Percentiles rank a stretch among this genome's conserved stretches.
Conservation (phyloP, 495 filamentous ascomycete genomes). For the Parathielavia appendiculata region DNA sequence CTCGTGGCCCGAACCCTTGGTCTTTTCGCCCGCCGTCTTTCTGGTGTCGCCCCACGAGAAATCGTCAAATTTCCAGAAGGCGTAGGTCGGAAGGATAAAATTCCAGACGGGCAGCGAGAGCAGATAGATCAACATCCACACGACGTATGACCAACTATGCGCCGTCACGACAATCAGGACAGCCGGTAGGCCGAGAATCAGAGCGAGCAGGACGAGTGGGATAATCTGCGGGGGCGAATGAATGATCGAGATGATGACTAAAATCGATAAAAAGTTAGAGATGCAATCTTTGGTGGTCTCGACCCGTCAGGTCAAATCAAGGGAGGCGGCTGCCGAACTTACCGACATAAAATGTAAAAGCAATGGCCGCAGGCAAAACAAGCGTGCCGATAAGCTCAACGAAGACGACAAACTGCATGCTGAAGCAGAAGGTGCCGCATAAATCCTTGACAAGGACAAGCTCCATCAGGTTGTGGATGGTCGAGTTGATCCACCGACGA, state of each 20-base stretch:
- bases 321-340: conserved; percentile 35
- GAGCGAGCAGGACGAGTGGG: conserved; percentile 79
- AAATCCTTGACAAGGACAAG: conserved; percentile 92
- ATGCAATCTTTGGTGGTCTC: not conserved
- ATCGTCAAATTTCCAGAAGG: conserved; percentile 99
- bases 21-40: conserved; percentile 88
- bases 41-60: conserved; percentile 99
- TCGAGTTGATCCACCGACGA: conserved; percentile 98
- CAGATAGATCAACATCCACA: conserved; percentile 97
- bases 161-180: conserved; percentile 92
- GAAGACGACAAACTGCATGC: conserved; percentile 98
- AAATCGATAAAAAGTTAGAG: conserved; percentile 18
- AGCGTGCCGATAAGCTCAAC: conserved; percentile 93
- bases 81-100: conserved; percentile 87
- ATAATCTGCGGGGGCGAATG: conserved; percentile 81
- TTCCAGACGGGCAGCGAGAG: conserved; percentile 96
- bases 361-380: conserved; percentile 91
- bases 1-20: conserved; percentile 69
- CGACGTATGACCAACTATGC: conserved; percentile 86
- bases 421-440: conserved; percentile 99
- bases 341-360: conserved; percentile 94
- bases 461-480: conserved; percentile 98
- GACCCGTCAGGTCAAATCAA: not conserved
- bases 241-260: conserved; percentile 83
- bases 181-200: conserved; percentile 91